Conservation (phyloP, 2,329 filamentous ascomycete species). For the Claviceps cyperi region DNA sequence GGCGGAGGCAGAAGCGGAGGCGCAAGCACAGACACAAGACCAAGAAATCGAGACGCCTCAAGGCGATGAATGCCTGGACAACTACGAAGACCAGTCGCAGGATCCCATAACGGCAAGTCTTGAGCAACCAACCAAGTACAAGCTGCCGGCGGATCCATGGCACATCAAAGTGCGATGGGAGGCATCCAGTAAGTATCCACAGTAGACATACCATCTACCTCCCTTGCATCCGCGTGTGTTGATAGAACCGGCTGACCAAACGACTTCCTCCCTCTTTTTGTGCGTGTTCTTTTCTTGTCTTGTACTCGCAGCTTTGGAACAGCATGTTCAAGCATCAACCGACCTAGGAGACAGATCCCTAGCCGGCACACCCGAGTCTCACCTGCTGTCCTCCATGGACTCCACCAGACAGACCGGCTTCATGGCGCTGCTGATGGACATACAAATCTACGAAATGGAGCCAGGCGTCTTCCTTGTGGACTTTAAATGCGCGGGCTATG, state of each 20-base stretch:
- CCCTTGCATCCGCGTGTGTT: no score
- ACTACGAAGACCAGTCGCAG: constrained; percentile 21
- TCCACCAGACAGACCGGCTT: constrained; percentile 40
- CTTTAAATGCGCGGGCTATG: constrained; percentile 97
- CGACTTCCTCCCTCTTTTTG: not conserved
- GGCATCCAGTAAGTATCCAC: constrained; percentile 56
- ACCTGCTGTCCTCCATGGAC: constrained; percentile 24
- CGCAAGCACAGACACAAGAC: constrained; percentile 8
- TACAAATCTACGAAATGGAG: constrained; percentile 92
- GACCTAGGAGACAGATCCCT: constrained; percentile 8
- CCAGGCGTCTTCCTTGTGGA: constrained; percentile 88
- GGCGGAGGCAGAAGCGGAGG: no score
- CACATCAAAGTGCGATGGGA: constrained; percentile 82
- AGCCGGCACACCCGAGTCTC: constrained; percentile 17
- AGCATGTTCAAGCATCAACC: constrained; percentile 1
- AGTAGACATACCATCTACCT: not conserved
- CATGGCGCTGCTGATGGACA: constrained; percentile 88
- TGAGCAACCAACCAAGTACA: constrained; percentile 51
- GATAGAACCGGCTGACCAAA: no score
- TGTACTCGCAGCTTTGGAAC: constrained; percentile 5
- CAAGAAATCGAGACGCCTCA: constrained; percentile 22
- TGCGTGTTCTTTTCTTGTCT: not conserved
- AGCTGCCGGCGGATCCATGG: constrained; percentile 87
- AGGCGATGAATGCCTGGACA: constrained; percentile 28
- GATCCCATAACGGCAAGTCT: constrained; percentile 24